Evolutionary conservation across 176 grass and related monocot genomes (phyloP).

Genomic region (Zoysia japonica): DNA sequence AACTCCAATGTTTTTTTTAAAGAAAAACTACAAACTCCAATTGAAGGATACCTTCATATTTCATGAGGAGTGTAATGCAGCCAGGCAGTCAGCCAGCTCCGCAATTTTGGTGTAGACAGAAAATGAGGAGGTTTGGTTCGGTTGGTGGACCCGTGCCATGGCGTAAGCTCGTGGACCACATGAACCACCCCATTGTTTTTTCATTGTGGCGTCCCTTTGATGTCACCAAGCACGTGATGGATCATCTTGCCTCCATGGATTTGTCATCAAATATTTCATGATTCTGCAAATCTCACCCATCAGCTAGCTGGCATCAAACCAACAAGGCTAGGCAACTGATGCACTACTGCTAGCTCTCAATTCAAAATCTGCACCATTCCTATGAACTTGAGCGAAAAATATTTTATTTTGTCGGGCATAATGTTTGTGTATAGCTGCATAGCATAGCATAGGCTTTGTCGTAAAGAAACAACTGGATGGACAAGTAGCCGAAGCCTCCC

Average conservation of each 20-base stretch:
- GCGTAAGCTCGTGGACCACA: slow-evolving; percentile 50
- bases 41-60: too few species aligned
- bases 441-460: slow-evolving; percentile 46
- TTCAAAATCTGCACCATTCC: too few species aligned
- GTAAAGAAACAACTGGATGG: slow-evolving; percentile 44
- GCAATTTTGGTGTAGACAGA: slow-evolving; percentile 40
- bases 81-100: slow-evolving; percentile 20
- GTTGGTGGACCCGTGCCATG: slow-evolving; percentile 46
- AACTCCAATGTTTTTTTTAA: too few species aligned
- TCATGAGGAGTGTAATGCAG: too few species aligned
- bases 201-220: slow-evolving; percentile 32
- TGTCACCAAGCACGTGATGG: slow-evolving; percentile 57
- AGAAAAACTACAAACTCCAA: too few species aligned
- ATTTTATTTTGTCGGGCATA: too few species aligned
- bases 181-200: slow-evolving; percentile 49
- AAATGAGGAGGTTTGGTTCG: slow-evolving; percentile 23
- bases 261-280: slow-evolving; percentile 44
- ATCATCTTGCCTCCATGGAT: slow-evolving; percentile 44
- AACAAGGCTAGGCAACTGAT: neutral
- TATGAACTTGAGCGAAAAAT: too few species aligned
- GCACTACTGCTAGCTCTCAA: too few species aligned
- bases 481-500: slow-evolving; percentile 38
- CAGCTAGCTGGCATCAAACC: slow-evolving; percentile 40
- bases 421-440: too few species aligned
- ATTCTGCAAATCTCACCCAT: slow-evolving; percentile 49